Evolutionary conservation across 371 early-diverging fungal species (phyloP).

Genomic region (Mucor indicus): DNA sequence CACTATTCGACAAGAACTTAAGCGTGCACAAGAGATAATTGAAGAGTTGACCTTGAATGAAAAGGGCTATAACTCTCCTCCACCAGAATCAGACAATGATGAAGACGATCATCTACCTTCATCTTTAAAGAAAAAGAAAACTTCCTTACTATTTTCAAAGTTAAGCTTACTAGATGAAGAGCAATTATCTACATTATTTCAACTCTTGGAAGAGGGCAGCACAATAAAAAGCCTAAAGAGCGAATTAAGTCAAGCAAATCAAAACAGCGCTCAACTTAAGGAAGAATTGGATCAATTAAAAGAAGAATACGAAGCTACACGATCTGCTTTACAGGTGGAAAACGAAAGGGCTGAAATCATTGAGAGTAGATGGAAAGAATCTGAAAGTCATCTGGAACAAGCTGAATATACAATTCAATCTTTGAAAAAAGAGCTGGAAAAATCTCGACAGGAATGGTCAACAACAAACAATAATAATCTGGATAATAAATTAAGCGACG

Average conservation of each 20-base stretch:
- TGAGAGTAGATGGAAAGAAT: slow-evolving; percentile 26
- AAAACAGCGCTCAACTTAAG: not conserved
- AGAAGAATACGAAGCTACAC: slow-evolving; percentile 9
- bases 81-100: slow-evolving; percentile 1
- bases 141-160: not conserved
- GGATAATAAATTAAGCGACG: slow-evolving; percentile 6
- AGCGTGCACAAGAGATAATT: slow-evolving; percentile 17
- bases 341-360: slow-evolving; percentile 25
- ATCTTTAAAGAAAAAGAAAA: too few species aligned
- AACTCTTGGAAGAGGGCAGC: not conserved
- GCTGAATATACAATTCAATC: slow-evolving; percentile 41
- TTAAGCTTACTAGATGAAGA: not conserved
- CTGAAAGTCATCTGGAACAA: slow-evolving; percentile 26
- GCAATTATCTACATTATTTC: not conserved
- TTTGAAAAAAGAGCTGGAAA: slow-evolving; percentile 15
- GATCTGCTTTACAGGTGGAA: slow-evolving; percentile 10
- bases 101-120: not conserved
- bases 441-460: slow-evolving; percentile 18
- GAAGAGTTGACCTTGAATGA: slow-evolving; percentile 5
- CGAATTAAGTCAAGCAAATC: not conserved
- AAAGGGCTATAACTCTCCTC: slow-evolving; percentile 1
- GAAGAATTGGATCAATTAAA: slow-evolving; percentile 12
- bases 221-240: not conserved
- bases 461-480: slow-evolving; percentile 4
- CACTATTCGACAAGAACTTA: slow-evolving; percentile 19